Evolutionary conservation across 2,329 filamentous ascomycete genomes (phyloP).

Genomic region (Fusarium concolor): DNA sequence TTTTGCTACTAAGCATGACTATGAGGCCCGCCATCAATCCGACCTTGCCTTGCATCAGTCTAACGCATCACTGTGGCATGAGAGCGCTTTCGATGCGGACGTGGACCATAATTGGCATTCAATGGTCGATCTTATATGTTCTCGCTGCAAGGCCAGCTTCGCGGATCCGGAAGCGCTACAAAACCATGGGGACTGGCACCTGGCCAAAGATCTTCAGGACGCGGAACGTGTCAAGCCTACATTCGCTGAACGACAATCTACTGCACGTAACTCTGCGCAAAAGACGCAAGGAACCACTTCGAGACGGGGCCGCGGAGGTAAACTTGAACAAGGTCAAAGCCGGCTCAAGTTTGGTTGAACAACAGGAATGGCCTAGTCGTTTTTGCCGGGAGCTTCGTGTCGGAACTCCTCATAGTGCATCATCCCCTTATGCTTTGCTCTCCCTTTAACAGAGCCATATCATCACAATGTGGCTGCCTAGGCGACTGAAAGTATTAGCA

Average conservation of each 20-base stretch:
- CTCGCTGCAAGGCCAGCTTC: constrained; percentile 73
- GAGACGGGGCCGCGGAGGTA: constrained; percentile 55
- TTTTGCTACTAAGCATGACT: constrained; percentile 11
- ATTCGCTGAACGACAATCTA: constrained; percentile 55
- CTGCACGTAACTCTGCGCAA: constrained; percentile 48
- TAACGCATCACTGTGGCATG: constrained; percentile 20
- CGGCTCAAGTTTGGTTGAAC: constrained; percentile 69
- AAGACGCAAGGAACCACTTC: constrained; percentile 53
- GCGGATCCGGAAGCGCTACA: constrained; percentile 67
- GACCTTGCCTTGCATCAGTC: constrained; percentile 18
- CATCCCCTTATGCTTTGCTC: not conserved
- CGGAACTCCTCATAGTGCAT: not conserved
- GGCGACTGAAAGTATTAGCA: not conserved
- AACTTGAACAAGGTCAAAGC: constrained; percentile 68
- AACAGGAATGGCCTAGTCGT: constrained; percentile 2
- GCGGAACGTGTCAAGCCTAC: constrained; percentile 64
- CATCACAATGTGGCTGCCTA: not conserved
- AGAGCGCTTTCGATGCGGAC: constrained; percentile 33
- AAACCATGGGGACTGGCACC: constrained; percentile 94
- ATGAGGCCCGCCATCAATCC: constrained; percentile 36
- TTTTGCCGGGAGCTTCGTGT: not conserved
- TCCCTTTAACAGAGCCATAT: not conserved
- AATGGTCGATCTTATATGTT: constrained; percentile 63
- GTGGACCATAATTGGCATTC: constrained; percentile 45
- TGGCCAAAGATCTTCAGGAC: constrained; percentile 85